A percentile compares a stretch with the other conserved stretches of the same genome.
Conservation (phyloP, 176 grass and related monocot species). For the Carex myosuroides region DNA sequence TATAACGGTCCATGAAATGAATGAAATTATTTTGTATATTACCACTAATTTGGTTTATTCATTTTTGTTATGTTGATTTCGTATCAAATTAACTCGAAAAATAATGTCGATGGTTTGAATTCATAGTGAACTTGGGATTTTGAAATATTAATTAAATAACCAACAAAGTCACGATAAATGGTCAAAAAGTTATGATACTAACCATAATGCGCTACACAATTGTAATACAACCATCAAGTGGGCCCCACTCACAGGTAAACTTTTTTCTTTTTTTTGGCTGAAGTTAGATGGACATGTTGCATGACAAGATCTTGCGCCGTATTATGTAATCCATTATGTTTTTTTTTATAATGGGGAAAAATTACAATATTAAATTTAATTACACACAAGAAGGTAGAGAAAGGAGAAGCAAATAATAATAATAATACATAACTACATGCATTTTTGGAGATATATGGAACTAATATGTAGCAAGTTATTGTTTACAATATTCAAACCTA, state of each 20-base stretch:
- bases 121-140: not conserved
- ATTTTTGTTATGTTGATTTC: too few species aligned
- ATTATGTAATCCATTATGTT: not conserved
- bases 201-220: not conserved
- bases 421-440: too few species aligned
- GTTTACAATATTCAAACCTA: not conserved
- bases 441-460: too few species aligned
- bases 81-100: too few species aligned
- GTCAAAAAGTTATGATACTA: not conserved
- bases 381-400: too few species aligned
- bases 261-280: not conserved
- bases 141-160: not conserved
- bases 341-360: too few species aligned
- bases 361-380: too few species aligned
- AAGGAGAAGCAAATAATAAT: too few species aligned
- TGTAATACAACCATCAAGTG: conserved; percentile 1
- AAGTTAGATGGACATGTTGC: not conserved
- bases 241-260: conserved; percentile 5
- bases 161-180: not conserved
- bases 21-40: too few species aligned
- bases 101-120: not conserved
- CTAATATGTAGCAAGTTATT: too few species aligned
- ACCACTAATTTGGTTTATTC: too few species aligned
- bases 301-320: not conserved
- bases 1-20: too few species aligned